Evolutionary conservation across 1,284 basidiomycete genomes (phyloP).

Genomic region (Apiotrichum gracile): DNA sequence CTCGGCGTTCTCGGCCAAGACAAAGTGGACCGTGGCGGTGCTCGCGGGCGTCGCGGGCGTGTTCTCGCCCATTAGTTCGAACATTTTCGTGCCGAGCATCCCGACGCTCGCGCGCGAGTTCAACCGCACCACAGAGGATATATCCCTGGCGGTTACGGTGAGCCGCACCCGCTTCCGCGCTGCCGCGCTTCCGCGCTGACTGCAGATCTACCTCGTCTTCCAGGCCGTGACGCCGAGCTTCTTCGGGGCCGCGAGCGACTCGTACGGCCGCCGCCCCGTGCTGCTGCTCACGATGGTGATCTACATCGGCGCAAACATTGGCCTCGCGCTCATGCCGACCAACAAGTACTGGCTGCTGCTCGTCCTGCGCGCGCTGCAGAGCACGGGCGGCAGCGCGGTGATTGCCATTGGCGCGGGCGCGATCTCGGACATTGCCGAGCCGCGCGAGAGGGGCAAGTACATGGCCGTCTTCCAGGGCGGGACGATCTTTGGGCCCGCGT

Average conservation of each 20-base stretch:
- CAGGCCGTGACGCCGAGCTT: constrained; percentile 41
- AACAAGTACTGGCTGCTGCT: constrained; percentile 41
- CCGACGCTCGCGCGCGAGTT: constrained; percentile 37
- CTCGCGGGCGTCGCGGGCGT: constrained; percentile 29
- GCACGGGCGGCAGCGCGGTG: constrained; percentile 42
- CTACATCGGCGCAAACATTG: constrained; percentile 43
- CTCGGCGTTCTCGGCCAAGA: constrained; percentile 29
- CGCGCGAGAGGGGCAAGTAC: constrained; percentile 42
- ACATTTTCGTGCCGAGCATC: constrained; percentile 17
- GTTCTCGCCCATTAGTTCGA: constrained; percentile 24
- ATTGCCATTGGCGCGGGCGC: constrained; percentile 43
- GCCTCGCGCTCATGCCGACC: constrained; percentile 40
- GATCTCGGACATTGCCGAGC: constrained; percentile 42
- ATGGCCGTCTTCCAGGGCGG: constrained; percentile 33
- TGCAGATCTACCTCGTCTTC: constrained; percentile 2
- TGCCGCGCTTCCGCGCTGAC: background rate
- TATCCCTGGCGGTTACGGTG: constrained; percentile 43
- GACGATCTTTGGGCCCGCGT: constrained; percentile 9
- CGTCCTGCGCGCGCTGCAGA: constrained; percentile 39
- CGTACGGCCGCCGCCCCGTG: constrained; percentile 36
- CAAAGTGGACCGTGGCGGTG: constrained; percentile 29
- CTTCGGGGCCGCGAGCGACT: constrained; percentile 41
- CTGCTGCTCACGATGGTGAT: constrained; percentile 40
- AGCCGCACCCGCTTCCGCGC: background rate
- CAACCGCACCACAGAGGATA: constrained; percentile 27